Evolutionary conservation across 2,329 filamentous ascomycete genomes (phyloP).

Genomic region (Colletotrichum tanaceti): DNA sequence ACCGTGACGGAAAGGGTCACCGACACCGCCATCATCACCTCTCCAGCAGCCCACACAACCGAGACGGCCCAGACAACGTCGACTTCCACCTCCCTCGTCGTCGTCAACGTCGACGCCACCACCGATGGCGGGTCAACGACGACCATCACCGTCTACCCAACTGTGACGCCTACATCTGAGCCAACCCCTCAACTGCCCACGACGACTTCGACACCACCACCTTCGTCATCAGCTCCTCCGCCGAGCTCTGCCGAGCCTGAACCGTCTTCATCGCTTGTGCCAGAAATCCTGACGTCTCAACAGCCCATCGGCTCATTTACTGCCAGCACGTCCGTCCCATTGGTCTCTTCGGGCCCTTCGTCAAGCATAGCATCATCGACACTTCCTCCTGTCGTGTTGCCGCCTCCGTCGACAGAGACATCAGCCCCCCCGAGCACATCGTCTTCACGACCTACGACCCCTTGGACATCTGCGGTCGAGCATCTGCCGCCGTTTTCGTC

Average conservation of each 20-base stretch:
- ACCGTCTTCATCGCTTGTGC: neutral
- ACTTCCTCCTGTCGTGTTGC: neutral
- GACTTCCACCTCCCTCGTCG: slow-evolving; percentile 46
- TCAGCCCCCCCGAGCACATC: neutral
- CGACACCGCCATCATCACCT: slow-evolving; percentile 43
- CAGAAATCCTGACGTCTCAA: neutral
- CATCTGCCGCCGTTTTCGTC: neutral
- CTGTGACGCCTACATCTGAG: slow-evolving; percentile 12
- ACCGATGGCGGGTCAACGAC: slow-evolving; percentile 32
- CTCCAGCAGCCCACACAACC: slow-evolving; percentile 40
- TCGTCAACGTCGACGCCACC: slow-evolving; percentile 46
- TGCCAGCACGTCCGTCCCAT: neutral
- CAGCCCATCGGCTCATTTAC: slow-evolving; percentile 7
- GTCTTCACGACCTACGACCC: neutral
- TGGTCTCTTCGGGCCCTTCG: neutral
- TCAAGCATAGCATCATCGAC: neutral
- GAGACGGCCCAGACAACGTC: too few relatives aligned
- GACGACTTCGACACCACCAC: slow-evolving; percentile 11
- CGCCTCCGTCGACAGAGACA: neutral
- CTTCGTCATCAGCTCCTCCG: slow-evolving; percentile 15
- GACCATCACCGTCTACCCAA: slow-evolving; percentile 34
- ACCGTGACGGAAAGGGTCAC: slow-evolving; percentile 48
- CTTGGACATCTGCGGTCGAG: neutral
- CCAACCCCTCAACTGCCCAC: slow-evolving; percentile 8
- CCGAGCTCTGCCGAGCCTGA: slow-evolving; percentile 6